These are phyloP conservation scores for Aspergillus tamarii DNA, from an alignment of 2,329 filamentous ascomycete genomes.

Conservation along the genomic window DNA sequence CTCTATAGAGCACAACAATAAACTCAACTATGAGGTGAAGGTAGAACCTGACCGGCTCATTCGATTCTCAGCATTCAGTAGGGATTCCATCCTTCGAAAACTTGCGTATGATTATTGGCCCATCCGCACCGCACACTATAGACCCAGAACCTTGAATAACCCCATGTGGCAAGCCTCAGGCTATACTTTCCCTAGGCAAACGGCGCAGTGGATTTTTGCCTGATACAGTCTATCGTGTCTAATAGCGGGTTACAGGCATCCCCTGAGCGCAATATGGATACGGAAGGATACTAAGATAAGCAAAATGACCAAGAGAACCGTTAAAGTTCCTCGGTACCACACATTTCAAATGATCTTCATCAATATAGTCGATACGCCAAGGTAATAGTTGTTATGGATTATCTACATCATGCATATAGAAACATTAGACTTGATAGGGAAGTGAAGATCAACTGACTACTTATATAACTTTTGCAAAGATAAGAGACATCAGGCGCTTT, in stretches of 20 bases:
- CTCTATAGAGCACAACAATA: background rate
- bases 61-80: background rate
- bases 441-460: too few relatives aligned
- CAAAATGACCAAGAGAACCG: too few relatives aligned
- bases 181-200: background rate
- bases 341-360: background rate
- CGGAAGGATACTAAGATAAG: background rate
- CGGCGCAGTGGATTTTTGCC: background rate
- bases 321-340: too few relatives aligned
- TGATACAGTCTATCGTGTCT: background rate
- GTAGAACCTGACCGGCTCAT: background rate
- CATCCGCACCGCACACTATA: too few relatives aligned
- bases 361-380: background rate
- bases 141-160: background rate
- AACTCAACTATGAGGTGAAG: background rate
- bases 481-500: too few relatives aligned
- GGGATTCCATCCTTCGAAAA: background rate
- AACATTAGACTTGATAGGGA: background rate
- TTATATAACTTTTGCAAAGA: too few relatives aligned
- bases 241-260: background rate
- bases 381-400: background rate
- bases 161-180: too few relatives aligned
- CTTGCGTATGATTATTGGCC: background rate
- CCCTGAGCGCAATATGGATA: background rate
- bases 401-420: background rate